Conservation (phyloP, 2,329 filamentous ascomycete genomes). For the Fusarium torreyae region DNA sequence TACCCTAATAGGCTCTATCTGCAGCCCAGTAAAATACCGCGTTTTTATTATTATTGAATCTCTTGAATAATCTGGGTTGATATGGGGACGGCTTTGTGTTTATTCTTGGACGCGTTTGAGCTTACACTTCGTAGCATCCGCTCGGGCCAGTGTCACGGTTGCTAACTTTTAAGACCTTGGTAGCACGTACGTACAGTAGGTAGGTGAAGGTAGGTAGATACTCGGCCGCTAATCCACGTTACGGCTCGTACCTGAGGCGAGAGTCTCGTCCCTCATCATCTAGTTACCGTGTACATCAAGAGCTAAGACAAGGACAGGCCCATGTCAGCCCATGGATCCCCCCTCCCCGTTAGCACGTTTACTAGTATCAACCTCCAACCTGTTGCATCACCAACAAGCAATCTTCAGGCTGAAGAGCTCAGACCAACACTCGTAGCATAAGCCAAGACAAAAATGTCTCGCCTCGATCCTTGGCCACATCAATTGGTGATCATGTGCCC, state of each 20-base stretch:
- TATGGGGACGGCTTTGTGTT: not conserved
- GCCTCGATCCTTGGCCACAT: slow-evolving; percentile 29
- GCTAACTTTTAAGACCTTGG: not conserved
- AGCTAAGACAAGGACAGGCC: not conserved
- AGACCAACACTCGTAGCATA: slow-evolving; percentile 17
- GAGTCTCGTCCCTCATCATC: slow-evolving; percentile 4
- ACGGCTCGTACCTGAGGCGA: slow-evolving; percentile 28
- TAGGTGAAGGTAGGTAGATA: not conserved
- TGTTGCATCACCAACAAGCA: slow-evolving; percentile 18
- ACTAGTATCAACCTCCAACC: not conserved
- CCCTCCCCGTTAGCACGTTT: not conserved
- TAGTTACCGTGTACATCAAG: not conserved
- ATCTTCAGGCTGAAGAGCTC: slow-evolving; percentile 9
- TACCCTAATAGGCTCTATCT: slow-evolving; percentile 8
- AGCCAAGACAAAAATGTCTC: slow-evolving; percentile 25
- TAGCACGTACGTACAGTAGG: not conserved
- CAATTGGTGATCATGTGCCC: slow-evolving; percentile 35
- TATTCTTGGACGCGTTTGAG: slow-evolving; percentile 4
- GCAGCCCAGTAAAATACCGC: slow-evolving; percentile 6
- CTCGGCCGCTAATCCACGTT: slow-evolving; percentile 23
- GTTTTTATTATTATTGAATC: slow-evolving; percentile 6
- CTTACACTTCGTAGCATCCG: slow-evolving; percentile 15
- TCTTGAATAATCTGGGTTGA: not conserved
- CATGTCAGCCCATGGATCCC: not conserved
- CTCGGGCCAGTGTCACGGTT: slow-evolving; percentile 27